These are phyloP conservation scores for Penicillium odoratum DNA, from an alignment of 495 filamentous ascomycete genomes.

Conservation along the genomic window DNA sequence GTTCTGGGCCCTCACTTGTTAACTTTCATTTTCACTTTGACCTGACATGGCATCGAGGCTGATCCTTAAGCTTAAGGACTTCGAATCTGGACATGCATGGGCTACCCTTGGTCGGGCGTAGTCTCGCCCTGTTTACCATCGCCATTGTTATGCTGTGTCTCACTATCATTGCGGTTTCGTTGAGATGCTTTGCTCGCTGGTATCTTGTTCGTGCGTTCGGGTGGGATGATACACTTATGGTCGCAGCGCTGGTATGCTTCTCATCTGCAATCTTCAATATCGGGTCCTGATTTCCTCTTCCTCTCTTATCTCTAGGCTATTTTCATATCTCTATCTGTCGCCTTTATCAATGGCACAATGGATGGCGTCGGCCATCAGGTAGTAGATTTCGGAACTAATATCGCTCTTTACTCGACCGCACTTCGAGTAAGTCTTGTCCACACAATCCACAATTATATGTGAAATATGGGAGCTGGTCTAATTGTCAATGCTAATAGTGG, in stretches of 20 bases:
- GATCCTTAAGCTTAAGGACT: not conserved
- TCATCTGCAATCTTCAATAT: not conserved
- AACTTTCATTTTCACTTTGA: not conserved
- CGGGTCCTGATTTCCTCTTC: not conserved
- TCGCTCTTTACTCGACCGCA: slow-evolving; percentile 11
- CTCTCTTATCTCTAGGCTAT: slow-evolving; percentile 4
- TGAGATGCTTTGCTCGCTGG: slow-evolving; percentile 31
- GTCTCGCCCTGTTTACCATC: slow-evolving; percentile 21
- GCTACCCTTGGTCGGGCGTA: slow-evolving; percentile 9
- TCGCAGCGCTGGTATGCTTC: slow-evolving; percentile 19
- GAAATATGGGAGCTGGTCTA: not conserved
- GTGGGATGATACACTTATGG: slow-evolving; percentile 32
- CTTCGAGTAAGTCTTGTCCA: slow-evolving; percentile 13
- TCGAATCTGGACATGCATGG: not conserved
- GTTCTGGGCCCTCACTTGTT: too few relatives aligned
- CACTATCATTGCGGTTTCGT: slow-evolving; percentile 17
- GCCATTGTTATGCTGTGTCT: slow-evolving; percentile 21
- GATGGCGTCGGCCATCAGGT: slow-evolving; percentile 22
- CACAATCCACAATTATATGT: not conserved
- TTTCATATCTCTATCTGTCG: slow-evolving; percentile 12
- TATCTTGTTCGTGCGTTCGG: slow-evolving; percentile 27
- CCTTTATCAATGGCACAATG: slow-evolving; percentile 18
- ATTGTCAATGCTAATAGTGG: slow-evolving; percentile 1
- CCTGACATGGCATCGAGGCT: not conserved
- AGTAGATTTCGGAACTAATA: slow-evolving; percentile 16